Conservation (phyloP, 164 flowering plant species). For the Berberis thunbergii region DNA sequence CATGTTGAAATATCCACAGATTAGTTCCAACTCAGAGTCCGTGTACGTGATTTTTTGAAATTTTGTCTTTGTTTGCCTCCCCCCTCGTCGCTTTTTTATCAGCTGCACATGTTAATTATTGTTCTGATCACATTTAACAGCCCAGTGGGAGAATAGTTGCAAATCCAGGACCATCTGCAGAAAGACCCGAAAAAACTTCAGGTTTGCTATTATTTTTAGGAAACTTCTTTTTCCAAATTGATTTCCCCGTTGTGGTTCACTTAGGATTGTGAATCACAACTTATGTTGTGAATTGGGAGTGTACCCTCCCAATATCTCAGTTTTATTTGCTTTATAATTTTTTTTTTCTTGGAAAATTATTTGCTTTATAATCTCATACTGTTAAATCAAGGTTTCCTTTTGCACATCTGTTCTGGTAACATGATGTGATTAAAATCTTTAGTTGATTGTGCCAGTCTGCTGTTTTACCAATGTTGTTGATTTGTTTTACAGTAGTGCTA, state of each 20-base stretch:
- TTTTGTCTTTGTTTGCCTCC: background rate
- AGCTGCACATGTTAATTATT: background rate
- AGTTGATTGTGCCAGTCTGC: background rate
- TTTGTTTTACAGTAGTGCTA: background rate
- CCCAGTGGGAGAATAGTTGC: conserved; percentile 23
- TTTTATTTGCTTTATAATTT: no score
- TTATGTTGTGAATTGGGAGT: no score
- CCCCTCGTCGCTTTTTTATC: no score
- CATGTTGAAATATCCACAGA: conserved; percentile 44
- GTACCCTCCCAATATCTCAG: no score
- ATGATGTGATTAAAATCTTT: background rate
- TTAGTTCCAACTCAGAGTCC: conserved; percentile 27
- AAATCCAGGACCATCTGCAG: conserved; percentile 30
- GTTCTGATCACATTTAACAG: conserved; percentile 13
- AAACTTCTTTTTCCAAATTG: background rate
- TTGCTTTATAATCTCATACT: background rate
- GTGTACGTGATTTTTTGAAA: conserved; percentile 19
- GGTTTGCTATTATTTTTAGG: conserved; percentile 24
- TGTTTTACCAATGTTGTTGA: background rate
- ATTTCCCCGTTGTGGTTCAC: no score
- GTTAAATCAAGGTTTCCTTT: background rate
- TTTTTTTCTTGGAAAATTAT: no score
- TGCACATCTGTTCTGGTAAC: background rate
- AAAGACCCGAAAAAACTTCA: conserved; percentile 55
- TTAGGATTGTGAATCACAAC: no score